Base-by-base conservation (phyloP, 1,139 yeast genomes). In the Zygosaccharomyces pseudobailii region DNA sequence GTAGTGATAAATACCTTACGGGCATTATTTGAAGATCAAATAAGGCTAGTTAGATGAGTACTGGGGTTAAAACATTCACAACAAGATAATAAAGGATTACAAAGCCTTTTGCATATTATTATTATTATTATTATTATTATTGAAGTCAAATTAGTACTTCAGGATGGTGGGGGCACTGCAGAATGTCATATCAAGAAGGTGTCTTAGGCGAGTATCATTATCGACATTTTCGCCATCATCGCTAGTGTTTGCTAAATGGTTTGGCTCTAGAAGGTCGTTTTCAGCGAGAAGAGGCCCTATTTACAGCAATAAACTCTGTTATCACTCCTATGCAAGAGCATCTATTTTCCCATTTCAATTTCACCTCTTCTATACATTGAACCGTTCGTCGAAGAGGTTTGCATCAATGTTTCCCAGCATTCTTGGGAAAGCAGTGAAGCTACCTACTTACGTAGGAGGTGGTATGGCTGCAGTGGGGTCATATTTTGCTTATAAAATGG, bases 401-500 rank as follows among this genome's bases (percentile, higher is more conserved):
- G 54, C 57, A 4, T 61, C 72, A n/a, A 65, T 75, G 1, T 61
- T 77, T 13, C 81, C 84, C 8, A 78, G 73, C 59, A 56, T 78
- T 1, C 75, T 85, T 34, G 75, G 79, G 32, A 84, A 80, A 58
- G 70, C 76, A 4, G 75, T 80, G 3, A 78, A 79, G 50, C 67
- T 85, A 1, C 95, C 95, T 0, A 90, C 88, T 0, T 87, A 87
- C 55, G 70, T 87, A 1, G 96, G 96, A 1, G 95, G 96, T 6
- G 88, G 96, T 0, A 68, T 89, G 39, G 96, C 95, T 1, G 97
- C 97, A 6, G 96, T 95, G 3, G 95, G 96, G 0, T 85, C 96
- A 3, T 92, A 89, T 62, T 83, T 89, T 40, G 88, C 90, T 25
- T 89, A 89, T 65, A 90, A 92, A 65, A 86, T 89, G 3, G 95